Base-by-base conservation (phyloP, 176 grass and related monocot species). In the Raddia distichophylla region DNA sequence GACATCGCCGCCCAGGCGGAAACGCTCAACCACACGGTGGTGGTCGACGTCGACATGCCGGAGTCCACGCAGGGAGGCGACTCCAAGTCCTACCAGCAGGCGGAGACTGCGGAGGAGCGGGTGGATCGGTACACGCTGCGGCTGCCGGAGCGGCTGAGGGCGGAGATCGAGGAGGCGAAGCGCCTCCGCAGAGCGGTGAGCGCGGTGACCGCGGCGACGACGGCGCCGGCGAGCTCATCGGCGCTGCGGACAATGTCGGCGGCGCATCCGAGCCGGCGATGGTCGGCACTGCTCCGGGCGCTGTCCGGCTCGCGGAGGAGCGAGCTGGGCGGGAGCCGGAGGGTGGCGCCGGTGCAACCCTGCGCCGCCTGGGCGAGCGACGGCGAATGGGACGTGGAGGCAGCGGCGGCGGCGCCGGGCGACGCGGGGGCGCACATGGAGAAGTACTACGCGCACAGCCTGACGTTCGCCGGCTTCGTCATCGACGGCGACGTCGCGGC, bases 391-490 rank as follows among this genome's bases (percentile, higher is more conserved):
- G 52, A 15, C 32, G 81, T 71, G 33, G 82, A 69, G 53, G 74
- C 71, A 70, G 82, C 81, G 14, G 63, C 81, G 14, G 63, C 76
- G 79, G 33, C 6, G 17, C 83, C 20, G 1, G 84, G 54, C 49
- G 72, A 77, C 34, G 66, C 13, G 5, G 63, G 20, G 68, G 32
- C 54, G 8, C 60, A 84, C 22, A 60, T 53, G 71, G 85, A 88
- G 44, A 95, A 73, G 47, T 69, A 78, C 74, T 90, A 82, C 69
- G 71, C 74, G 44, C 79, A 86, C 58, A 90, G 75, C 69, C 84
- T 95, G 50, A 95, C 89, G 34, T 90, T 95, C 75, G 64, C 87
- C 1, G 87, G 93, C 4, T 95, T 95, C 70, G 79, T 90, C 54
- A 79, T 95, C 37, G 70, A 88, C 65, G 93, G 93, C 33, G 93